Percentiles rank a stretch among this genome's conserved stretches.
phyloP scores from a whole-genome alignment of 306 rosid species.

The Inga leiocalycina region DNA sequence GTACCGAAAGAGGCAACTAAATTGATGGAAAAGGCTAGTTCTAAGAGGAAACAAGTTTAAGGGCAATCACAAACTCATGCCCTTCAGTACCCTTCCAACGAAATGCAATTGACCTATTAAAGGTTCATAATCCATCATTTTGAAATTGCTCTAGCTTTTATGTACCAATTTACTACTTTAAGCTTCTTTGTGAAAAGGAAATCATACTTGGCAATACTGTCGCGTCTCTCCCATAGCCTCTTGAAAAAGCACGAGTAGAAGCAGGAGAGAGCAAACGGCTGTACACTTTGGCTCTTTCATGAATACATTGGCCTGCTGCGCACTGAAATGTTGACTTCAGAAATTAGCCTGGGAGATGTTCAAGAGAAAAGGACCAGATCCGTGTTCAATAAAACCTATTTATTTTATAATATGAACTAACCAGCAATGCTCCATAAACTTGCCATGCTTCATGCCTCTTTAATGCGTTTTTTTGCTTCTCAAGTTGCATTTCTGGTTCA shows the following conservation, averaged over 20 bases:
- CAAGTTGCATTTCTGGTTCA: constrained; percentile 77
- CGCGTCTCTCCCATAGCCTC: constrained; percentile 55
- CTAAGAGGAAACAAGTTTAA: background rate
- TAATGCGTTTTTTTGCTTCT: constrained; percentile 73
- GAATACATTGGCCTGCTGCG: constrained; percentile 79
- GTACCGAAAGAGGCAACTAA: background rate
- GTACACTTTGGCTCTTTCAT: constrained; percentile 52
- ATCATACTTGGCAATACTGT: constrained; percentile 49
- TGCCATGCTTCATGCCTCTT: constrained; percentile 89
- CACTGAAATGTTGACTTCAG: constrained; percentile 52
- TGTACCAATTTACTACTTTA: background rate
- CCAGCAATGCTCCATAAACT: constrained; percentile 89
- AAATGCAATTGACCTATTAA: background rate
- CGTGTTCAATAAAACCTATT: constrained; percentile 3
- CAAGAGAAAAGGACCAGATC: constrained; percentile 10
- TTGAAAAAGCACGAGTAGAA: constrained; percentile 47
- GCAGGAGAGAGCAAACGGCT: constrained; percentile 53
- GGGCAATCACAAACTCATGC: constrained; percentile 27
- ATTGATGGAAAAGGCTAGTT: background rate
- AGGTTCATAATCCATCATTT: background rate
- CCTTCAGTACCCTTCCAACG: background rate
- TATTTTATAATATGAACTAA: constrained; percentile 40
- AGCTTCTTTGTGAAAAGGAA: constrained; percentile 10
- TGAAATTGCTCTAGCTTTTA: background rate
- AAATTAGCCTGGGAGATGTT: constrained; percentile 33